Conservation (phyloP, 352 stramenopile genomes). For the Globisporangium mamillatum region DNA sequence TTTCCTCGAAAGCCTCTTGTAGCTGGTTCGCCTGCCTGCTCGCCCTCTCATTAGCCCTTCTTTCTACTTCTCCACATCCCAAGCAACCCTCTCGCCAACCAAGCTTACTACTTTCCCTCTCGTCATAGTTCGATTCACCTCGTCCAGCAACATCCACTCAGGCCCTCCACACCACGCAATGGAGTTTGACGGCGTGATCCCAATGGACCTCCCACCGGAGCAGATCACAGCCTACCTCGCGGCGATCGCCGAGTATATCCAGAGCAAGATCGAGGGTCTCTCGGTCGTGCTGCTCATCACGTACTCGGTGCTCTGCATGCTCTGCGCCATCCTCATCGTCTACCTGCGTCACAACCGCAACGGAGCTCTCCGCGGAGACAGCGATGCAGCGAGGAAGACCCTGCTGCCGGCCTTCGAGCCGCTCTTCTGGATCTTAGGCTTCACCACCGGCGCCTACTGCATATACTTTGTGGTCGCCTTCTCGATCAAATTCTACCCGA, state of each 20-base stretch:
- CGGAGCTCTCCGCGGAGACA: conserved; percentile 32
- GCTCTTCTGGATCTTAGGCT: not conserved
- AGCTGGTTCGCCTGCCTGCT: no score
- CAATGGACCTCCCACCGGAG: not conserved
- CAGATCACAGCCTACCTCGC: not conserved
- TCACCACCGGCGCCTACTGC: conserved; percentile 12
- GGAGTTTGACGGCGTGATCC: not conserved
- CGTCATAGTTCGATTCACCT: no score
- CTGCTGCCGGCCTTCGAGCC: not conserved
- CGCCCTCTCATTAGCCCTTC: no score
- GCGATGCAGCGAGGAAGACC: conserved; percentile 34
- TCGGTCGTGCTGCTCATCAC: conserved; percentile 35
- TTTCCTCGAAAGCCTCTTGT: no score
- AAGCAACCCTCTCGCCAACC: no score
- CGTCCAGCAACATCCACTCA: no score
- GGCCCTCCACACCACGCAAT: not conserved
- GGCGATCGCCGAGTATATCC: not conserved
- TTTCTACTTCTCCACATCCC: no score
- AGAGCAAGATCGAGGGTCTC: conserved; percentile 26
- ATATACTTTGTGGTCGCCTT: conserved; percentile 8
- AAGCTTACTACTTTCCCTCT: no score
- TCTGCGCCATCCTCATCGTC: conserved; percentile 30
- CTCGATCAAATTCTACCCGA: conserved; percentile 1
- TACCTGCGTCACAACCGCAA: conserved; percentile 48
- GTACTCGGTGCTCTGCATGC: conserved; percentile 33